phyloP scores from a whole-genome alignment of 805 yeast genomes.

The Wickerhamomyces sydowiorum region DNA sequence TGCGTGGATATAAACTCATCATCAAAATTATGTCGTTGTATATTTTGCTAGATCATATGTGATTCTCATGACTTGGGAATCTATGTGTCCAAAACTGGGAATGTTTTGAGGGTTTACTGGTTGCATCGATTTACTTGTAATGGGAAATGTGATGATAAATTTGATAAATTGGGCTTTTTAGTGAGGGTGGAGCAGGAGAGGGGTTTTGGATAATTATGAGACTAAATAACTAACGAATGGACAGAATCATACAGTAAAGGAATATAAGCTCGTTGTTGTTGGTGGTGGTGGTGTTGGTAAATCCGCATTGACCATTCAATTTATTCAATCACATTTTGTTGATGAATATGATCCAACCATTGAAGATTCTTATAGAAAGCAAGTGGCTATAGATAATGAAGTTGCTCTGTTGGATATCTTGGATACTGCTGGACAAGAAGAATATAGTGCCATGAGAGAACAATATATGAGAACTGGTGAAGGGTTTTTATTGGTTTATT shows the following conservation, averaged over 20 bases:
- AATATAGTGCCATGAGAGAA: conserved; percentile 88
- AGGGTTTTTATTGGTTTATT: conserved; percentile 85
- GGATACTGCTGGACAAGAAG: conserved; percentile 99
- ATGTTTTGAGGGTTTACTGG: too few species aligned
- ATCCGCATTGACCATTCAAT: conserved; percentile 90
- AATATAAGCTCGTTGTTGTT: conserved; percentile 90
- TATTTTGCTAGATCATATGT: too few species aligned
- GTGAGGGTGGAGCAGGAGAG: too few species aligned
- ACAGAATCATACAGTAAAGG: conserved; percentile 45
- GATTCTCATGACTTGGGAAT: too few species aligned
- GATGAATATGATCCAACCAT: conserved; percentile 98
- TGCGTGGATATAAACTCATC: too few species aligned
- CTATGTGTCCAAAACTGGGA: too few species aligned
- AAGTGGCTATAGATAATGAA: conserved; percentile 75
- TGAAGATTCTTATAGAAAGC: conserved; percentile 87
- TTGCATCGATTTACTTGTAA: too few species aligned
- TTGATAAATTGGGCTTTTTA: too few species aligned
- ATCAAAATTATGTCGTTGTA: too few species aligned
- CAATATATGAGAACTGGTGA: conserved; percentile 96
- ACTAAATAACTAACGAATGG: too few species aligned
- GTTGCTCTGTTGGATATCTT: conserved; percentile 78
- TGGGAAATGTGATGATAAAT: too few species aligned
- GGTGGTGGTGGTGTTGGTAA: conserved; percentile 99
- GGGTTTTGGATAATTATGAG: too few species aligned
- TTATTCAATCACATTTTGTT: conserved; percentile 91